A percentile compares a stretch with the other conserved stretches of the same genome.
Evolutionary conservation across 176 grass and related monocot species (phyloP).

Genomic region (Zizania latifolia): DNA sequence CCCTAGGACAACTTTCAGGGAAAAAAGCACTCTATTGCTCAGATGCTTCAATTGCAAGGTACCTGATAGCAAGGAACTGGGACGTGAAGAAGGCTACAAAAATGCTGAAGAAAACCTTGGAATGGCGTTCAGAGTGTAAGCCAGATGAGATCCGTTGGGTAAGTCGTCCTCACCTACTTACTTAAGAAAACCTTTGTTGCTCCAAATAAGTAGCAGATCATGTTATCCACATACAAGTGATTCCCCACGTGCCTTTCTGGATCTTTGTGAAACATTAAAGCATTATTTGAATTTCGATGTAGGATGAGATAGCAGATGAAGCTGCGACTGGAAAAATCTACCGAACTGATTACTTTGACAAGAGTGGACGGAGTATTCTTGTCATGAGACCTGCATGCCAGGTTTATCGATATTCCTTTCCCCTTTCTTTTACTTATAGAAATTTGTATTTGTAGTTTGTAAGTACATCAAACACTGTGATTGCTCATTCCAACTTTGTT

Average conservation of each 20-base stretch:
- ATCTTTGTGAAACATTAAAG: conserved; percentile 5
- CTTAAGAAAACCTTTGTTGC: neutral
- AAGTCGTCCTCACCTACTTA: conserved; percentile 26
- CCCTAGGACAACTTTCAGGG: conserved; percentile 56
- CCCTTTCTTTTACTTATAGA: neutral
- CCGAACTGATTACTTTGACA: conserved; percentile 68
- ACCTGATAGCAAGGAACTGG: conserved; percentile 96
- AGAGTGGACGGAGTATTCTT: conserved; percentile 74
- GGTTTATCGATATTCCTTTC: conserved; percentile 39
- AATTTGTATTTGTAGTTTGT: conserved; percentile 10
- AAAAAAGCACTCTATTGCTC: conserved; percentile 63
- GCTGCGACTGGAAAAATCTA: conserved; percentile 88
- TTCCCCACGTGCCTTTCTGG: neutral
- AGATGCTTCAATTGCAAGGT: conserved; percentile 83
- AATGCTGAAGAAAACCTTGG: conserved; percentile 93
- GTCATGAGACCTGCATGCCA: conserved; percentile 84
- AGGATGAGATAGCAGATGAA: conserved; percentile 91
- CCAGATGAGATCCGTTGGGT: conserved; percentile 95
- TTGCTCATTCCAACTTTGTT: conserved; percentile 8
- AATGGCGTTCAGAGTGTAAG: conserved; percentile 85
- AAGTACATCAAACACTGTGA: neutral
- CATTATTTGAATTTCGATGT: conserved; percentile 26
- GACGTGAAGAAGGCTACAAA: conserved; percentile 83
- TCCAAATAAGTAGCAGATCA: neutral
- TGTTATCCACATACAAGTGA: neutral